A percentile compares a stretch with the other conserved stretches of the same genome.
These are phyloP conservation scores for Metschnikowia similis DNA, from an alignment of 805 yeast species.

Conservation along the genomic window DNA sequence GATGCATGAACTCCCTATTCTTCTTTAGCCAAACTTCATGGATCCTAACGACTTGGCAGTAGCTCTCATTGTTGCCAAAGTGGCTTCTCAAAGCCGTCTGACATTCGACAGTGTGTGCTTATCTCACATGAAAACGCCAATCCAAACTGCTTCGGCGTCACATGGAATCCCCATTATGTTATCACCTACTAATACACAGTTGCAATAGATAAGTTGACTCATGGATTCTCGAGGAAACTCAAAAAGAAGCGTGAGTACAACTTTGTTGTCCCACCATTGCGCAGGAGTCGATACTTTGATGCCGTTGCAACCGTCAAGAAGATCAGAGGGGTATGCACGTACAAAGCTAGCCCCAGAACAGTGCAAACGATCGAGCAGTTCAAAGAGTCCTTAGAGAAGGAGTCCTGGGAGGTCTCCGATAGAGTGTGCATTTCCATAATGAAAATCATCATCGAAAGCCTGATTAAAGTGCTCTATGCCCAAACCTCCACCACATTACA, in stretches of 20 bases:
- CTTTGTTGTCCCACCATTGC: conserved; percentile 3
- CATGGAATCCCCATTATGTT: background rate
- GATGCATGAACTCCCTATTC: background rate
- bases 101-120: conserved; percentile 10
- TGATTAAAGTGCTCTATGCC: conserved; percentile 2
- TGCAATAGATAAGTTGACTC: conserved; percentile 4
- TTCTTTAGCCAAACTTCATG: background rate
- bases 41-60: conserved; percentile 9
- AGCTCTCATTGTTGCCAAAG: conserved; percentile 14
- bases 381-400: background rate
- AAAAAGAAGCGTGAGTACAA: background rate
- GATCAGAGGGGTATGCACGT: conserved; percentile 8
- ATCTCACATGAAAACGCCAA: background rate
- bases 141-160: background rate
- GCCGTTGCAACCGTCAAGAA: conserved; percentile 2
- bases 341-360: conserved; percentile 2
- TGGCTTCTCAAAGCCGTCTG: conserved; percentile 3
- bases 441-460: conserved; percentile 7
- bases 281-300: conserved; percentile 5
- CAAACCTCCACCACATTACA: background rate
- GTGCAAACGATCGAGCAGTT: conserved; percentile 3
- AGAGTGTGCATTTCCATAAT: background rate
- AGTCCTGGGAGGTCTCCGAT: conserved; percentile 4
- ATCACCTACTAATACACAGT: background rate
- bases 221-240: background rate